Evolutionary conservation across 2,329 filamentous ascomycete genomes (phyloP).

Genomic region (Ciborinia camelliae): DNA sequence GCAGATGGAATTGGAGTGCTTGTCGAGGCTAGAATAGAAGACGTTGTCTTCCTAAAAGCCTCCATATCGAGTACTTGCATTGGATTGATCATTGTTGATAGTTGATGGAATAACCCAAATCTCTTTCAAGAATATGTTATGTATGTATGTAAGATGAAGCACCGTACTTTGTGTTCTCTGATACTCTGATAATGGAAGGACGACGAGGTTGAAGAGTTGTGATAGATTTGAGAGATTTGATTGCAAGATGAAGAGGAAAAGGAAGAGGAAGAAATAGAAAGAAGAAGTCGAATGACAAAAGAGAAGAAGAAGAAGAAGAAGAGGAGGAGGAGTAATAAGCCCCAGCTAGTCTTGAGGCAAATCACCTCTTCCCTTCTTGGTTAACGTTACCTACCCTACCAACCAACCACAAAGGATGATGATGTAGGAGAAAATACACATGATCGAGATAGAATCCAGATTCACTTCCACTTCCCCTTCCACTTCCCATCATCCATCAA

Average conservation of each 20-base stretch:
- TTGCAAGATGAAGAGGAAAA: background rate
- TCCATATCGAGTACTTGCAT: slow-evolving; percentile 27
- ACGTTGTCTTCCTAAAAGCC: slow-evolving; percentile 22
- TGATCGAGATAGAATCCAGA: too few relatives aligned
- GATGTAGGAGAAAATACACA: too few relatives aligned
- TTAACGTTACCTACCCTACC: too few relatives aligned
- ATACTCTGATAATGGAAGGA: background rate
- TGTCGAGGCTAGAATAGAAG: slow-evolving; percentile 20
- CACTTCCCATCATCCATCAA: too few relatives aligned
- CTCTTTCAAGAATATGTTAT: background rate
- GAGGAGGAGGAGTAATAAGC: background rate
- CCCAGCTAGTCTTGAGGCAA: background rate
- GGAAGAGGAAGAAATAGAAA: background rate
- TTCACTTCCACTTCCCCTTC: too few relatives aligned
- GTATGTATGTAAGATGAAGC: background rate
- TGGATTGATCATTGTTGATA: slow-evolving; percentile 33
- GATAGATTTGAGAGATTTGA: background rate
- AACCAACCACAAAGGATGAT: too few relatives aligned
- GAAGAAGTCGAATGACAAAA: too few relatives aligned
- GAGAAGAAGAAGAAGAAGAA: background rate
- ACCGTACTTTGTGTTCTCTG: background rate
- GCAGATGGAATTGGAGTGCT: slow-evolving; percentile 18
- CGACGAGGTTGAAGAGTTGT: background rate
- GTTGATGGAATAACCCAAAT: background rate
- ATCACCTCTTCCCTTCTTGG: too few relatives aligned